Conservation (phyloP, 2,329 filamentous ascomycete genomes). For the Verticillium alfalfae region DNA sequence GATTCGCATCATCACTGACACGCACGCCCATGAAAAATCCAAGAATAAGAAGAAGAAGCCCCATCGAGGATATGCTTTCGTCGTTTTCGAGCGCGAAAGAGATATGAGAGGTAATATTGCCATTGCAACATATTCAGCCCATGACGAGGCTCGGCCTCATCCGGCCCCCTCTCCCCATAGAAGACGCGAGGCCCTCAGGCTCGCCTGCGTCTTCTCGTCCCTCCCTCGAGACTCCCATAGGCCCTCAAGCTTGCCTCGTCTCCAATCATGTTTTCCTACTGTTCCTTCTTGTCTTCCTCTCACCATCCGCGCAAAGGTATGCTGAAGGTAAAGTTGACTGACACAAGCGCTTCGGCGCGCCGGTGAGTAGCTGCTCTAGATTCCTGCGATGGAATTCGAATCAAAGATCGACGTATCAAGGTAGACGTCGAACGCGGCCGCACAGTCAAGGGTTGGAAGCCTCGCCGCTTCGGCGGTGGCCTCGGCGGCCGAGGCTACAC, state of each 20-base stretch:
- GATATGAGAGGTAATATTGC: conserved; percentile 93
- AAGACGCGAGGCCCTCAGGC: conserved; percentile 35
- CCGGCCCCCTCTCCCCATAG: conserved; percentile 20
- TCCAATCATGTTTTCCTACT: conserved; percentile 21
- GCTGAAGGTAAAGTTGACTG: conserved; percentile 57
- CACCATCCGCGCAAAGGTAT: conserved; percentile 21
- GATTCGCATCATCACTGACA: conserved; percentile 85
- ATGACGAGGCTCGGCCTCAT: conserved; percentile 6
- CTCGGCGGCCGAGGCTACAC: conserved; percentile 91
- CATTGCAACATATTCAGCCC: conserved; percentile 10
- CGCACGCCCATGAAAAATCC: conserved; percentile 60
- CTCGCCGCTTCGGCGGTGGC: conserved; percentile 84
- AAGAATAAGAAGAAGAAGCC: conserved; percentile 71
- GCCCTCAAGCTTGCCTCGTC: conserved; percentile 55
- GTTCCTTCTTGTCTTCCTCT: conserved; percentile 18
- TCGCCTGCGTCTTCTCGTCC: conserved; percentile 28
- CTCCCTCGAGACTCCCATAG: conserved; percentile 38
- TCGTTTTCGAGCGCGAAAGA: conserved; percentile 94
- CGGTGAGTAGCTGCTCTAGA: conserved; percentile 80
- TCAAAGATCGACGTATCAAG: conserved; percentile 86
- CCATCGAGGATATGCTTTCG: conserved; percentile 89
- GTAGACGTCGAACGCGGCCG: conserved; percentile 95
- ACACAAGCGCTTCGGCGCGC: conserved; percentile 59
- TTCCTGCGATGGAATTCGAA: conserved; percentile 76
- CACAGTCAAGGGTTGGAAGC: conserved; percentile 90